Percentiles rank a stretch among this genome's conserved stretches.
These are phyloP conservation scores for Tympanopsis confertula DNA, from an alignment of 2,329 filamentous ascomycete genomes.

Conservation along the genomic window DNA sequence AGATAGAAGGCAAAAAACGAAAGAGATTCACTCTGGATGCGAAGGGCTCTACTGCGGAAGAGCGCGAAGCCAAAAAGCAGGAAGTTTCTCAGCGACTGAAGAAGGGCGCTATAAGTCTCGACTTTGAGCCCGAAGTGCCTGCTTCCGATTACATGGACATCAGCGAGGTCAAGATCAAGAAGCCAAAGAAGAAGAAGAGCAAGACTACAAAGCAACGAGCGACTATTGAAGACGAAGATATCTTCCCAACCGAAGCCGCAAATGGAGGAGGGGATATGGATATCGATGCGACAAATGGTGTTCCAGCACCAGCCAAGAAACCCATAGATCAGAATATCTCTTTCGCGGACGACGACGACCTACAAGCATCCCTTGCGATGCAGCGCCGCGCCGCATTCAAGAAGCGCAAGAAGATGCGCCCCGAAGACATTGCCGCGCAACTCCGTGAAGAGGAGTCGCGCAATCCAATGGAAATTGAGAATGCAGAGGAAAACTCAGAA, in stretches of 20 bases:
- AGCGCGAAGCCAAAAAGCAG: conserved; percentile 39
- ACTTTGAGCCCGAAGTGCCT: conserved; percentile 49
- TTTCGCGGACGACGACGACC: conserved; percentile 82
- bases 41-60: conserved; percentile 57
- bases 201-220: conserved; percentile 64
- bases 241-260: conserved; percentile 31
- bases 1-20: conserved; percentile 79
- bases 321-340: conserved; percentile 52
- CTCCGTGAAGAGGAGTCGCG: conserved; percentile 50
- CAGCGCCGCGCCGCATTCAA: conserved; percentile 77
- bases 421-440: conserved; percentile 77
- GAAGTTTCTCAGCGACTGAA: conserved; percentile 48
- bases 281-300: conserved; percentile 41
- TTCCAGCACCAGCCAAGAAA: conserved; percentile 41
- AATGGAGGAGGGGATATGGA: conserved; percentile 55
- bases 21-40: conserved; percentile 82
- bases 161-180: conserved; percentile 83
- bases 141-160: conserved; percentile 80
- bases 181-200: conserved; percentile 76
- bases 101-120: conserved; percentile 61
- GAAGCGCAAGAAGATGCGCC: conserved; percentile 76
- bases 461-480: conserved; percentile 45
- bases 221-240: conserved; percentile 46
- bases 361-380: conserved; percentile 75
- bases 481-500: conserved; percentile 24